Conservation (phyloP, 2,329 filamentous ascomycete species). For the Dendrostoma leiphaemia region DNA sequence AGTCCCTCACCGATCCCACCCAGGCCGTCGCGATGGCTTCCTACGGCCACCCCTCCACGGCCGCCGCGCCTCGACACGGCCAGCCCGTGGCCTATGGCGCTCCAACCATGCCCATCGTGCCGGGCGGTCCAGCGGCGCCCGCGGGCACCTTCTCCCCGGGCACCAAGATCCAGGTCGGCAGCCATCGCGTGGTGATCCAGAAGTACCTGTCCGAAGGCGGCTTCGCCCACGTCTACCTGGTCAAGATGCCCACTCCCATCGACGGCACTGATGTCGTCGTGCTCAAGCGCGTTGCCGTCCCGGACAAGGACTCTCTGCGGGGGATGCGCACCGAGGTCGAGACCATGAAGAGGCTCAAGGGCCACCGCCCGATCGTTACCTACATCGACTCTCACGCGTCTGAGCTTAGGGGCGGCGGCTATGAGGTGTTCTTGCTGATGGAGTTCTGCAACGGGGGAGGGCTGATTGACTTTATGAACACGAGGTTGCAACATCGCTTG, state of each 20-base stretch:
- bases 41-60: conserved; percentile 36
- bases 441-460: conserved; percentile 94
- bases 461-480: conserved; percentile 99
- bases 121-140: conserved; percentile 44
- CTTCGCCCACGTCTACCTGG: conserved; percentile 97
- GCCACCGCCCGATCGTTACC: conserved; percentile 91
- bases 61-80: conserved; percentile 37
- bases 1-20: conserved; percentile 4
- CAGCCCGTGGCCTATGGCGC: conserved; percentile 45
- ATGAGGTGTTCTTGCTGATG: conserved; percentile 98
- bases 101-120: conserved; percentile 35
- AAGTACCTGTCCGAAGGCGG: conserved; percentile 98
- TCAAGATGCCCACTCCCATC: conserved; percentile 75
- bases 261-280: conserved; percentile 80
- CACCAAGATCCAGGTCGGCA: conserved; percentile 94
- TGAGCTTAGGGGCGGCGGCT: conserved; percentile 86
- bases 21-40: conserved; percentile 34
- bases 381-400: conserved; percentile 99
- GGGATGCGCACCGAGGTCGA: conserved; percentile 99
- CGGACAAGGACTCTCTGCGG: conserved; percentile 89
- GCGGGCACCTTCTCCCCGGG: conserved; percentile 87
- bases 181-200: conserved; percentile 89
- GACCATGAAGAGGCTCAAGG: conserved; percentile 99
- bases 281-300: conserved; percentile 91
- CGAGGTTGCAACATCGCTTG: conserved; percentile 88